Evolutionary conservation across 1,284 basidiomycete genomes (phyloP).

Genomic region (Kalmanozyma brasiliensis): DNA sequence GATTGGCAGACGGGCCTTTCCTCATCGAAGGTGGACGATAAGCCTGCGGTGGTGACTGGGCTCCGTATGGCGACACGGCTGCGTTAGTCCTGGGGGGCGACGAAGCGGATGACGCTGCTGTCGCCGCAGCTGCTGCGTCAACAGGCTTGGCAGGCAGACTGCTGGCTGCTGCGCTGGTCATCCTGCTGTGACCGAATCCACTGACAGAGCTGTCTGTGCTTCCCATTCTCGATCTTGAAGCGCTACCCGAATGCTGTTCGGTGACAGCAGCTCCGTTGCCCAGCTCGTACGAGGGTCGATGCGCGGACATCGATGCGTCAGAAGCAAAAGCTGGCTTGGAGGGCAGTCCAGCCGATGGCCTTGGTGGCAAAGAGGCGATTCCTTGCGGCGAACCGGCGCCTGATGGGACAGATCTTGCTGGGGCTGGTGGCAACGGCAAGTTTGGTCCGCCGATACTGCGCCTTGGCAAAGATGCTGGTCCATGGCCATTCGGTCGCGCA

Average conservation of each 20-base stretch:
- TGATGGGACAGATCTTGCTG: constrained; percentile 12
- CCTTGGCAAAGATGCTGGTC: constrained; percentile 6
- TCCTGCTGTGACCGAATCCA: constrained; percentile 16
- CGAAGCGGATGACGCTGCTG: constrained; percentile 8
- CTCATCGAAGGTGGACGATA: constrained; percentile 11
- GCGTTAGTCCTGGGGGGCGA: constrained; percentile 1
- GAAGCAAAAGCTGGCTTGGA: constrained; percentile 27
- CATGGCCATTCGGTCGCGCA: constrained; percentile 6
- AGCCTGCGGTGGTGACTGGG: constrained; percentile 14
- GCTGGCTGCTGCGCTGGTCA: constrained; percentile 20
- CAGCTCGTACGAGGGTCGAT: no score
- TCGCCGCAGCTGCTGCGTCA: constrained; percentile 30
- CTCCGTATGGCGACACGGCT: constrained; percentile 10
- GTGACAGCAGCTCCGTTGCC: constrained; percentile 2
- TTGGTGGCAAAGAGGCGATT: constrained; percentile 26
- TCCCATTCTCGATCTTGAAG: constrained; percentile 17
- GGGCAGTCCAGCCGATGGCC: constrained; percentile 29
- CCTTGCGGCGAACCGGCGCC: constrained; percentile 28
- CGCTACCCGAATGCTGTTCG: constrained; percentile 1
- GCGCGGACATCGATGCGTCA: constrained; percentile 2
- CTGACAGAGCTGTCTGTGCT: constrained; percentile 11
- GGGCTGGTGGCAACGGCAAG: constrained; percentile 12
- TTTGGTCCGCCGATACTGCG: constrained; percentile 9
- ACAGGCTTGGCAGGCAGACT: constrained; percentile 38
- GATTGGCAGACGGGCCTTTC: background rate